Evolutionary conservation across 2,329 filamentous ascomycete species (phyloP), one percentile per base, ranked within the genome.

Genomic region (Ophiostoma quercus): DNA sequence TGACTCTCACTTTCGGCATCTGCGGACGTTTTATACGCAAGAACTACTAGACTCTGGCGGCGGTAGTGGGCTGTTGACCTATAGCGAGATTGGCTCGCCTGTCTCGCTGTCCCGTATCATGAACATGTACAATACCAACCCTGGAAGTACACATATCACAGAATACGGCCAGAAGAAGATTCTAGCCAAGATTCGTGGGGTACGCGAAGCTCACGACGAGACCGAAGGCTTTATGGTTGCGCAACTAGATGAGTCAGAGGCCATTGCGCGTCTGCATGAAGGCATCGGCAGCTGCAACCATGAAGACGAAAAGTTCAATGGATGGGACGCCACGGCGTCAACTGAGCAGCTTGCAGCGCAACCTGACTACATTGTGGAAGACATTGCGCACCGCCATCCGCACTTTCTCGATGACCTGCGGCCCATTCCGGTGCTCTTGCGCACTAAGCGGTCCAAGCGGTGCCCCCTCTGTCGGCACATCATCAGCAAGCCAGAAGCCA

Each of bases 381-480:
- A 79, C 79, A 87, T 77, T 76, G 79, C 72, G 77, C 79, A 74
- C 80, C 77, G 76, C 79, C 81, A 73, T 77, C 80, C 85, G 1
- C 87, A 85, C 7, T 94, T 95, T 76, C 80, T 87, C 1, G 85
- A 89, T 68, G 87, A 94, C 25, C 86, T 98, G 5, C 89, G 92
- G 37, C 95, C 95, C 0, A 85, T 94, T 16, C 90, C 94, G 0
- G 90, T 91, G 19, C 85, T 96, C 1, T 87, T 99, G 16, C 90
- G 92, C 70, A 96, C 94, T 0, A 97, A 97, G 77, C 90, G 94
- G 51, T 93, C 92, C 25, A 98, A 97, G 81, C 92, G 95, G 65
- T 99, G 95, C 79, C 90, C 92, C 67, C 86, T 90, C 12, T 99
- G 95, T 80, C 90, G 95, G 14, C 94, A 98, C 80, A 97, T 98